A percentile compares a stretch with the other conserved stretches of the same genome.
Conservation (phyloP, 2,329 filamentous ascomycete genomes). For the Colletotrichum cordylinicola region DNA sequence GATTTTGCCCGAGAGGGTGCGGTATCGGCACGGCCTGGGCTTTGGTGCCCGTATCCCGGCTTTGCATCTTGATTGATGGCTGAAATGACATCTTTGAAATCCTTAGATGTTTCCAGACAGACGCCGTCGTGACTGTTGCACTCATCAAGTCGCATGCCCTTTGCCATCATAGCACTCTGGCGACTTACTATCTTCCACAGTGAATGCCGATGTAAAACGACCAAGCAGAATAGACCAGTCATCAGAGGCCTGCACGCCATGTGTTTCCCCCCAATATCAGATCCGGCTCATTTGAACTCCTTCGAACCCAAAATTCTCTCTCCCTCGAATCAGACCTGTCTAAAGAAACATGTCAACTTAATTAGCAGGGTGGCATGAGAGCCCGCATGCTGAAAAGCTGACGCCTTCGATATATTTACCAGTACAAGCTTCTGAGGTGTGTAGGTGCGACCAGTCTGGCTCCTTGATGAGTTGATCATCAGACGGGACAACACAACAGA, state of each 20-base stretch:
- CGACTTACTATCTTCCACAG: not conserved
- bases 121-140: not conserved
- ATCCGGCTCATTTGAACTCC: not conserved
- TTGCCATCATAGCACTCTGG: not conserved
- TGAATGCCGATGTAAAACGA: not conserved
- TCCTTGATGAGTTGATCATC: not conserved
- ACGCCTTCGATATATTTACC: no score
- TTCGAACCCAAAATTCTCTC: no score
- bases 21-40: not conserved
- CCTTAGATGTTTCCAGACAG: not conserved
- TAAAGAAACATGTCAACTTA: no score
- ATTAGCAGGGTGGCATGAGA: no score
- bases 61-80: not conserved
- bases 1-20: not conserved
- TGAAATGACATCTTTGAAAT: rapidly evolving
- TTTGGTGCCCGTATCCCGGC: not conserved
- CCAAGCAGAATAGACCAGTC: not conserved
- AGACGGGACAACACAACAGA: not conserved
- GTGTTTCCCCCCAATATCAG: not conserved
- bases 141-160: not conserved
- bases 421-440: no score
- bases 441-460: not conserved
- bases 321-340: no score
- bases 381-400: no score
- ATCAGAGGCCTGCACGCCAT: not conserved